Evolutionary conservation across 2,329 filamentous ascomycete species (phyloP), one percentile per base, ranked within the genome.

Genomic region (Orbilia javanica): DNA sequence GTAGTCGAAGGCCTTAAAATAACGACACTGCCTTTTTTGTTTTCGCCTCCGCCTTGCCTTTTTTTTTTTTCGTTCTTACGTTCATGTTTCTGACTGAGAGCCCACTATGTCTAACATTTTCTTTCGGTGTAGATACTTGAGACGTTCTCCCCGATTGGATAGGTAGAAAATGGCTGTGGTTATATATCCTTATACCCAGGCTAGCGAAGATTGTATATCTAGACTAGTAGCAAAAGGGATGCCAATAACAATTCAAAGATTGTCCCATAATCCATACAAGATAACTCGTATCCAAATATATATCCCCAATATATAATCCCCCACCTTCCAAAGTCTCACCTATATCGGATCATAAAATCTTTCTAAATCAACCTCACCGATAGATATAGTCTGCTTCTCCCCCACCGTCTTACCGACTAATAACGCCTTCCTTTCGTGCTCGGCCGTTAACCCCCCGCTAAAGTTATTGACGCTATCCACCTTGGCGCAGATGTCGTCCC

Each of bases 401-500:
- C 42, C 60, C n/a, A 77, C 46, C 10, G 72, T 50, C n/a, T 36
- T 70, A n/a, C 50, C 60, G 1, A 71, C 73, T 7, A 77, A 31
- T 18, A 68, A 67, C 1, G 39, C 60, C 39, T 71, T 77, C 39
- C 73, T 39, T 31, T 71, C 73, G 20, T 77, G 46, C 42, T 53
- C 73, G 0, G 70, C 52, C 29, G 70, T 62, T 18, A 66, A 63
- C 18, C 25, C 63, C 20, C 63, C 63, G 57, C 27, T 65, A 22
- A 72, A 39, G 27, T 66, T 73, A 34, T 71, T 70, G 22, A 53
- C 57, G 25, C 29, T 68, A 57, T 81, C 44, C 64, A 52, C 60
- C 65, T 62, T 62, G 25, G 62, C 68, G 46, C 52, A 80, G 25
- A 82, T 74, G 48, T 81, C 80, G 50, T 81, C 81, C 78, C 81